Evolutionary conservation across 2,329 filamentous ascomycete species (phyloP).

Genomic region (Chrysoporthe austroafricana): DNA sequence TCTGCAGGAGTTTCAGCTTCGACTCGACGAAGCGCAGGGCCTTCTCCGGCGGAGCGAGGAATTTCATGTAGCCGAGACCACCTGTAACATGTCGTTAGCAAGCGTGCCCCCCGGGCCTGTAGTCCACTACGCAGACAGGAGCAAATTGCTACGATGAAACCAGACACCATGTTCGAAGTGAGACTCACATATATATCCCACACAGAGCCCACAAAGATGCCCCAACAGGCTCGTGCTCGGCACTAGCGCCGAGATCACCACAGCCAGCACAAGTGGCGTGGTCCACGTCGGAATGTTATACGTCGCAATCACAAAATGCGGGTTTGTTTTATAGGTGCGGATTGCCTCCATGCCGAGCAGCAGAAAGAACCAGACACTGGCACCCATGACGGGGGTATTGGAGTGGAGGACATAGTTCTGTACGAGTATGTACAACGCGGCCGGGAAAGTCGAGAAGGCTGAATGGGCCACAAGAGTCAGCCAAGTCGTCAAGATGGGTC

Average conservation of each 20-base stretch:
- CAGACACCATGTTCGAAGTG: slow-evolving; percentile 37
- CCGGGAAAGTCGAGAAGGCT: slow-evolving; percentile 83
- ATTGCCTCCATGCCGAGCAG: slow-evolving; percentile 84
- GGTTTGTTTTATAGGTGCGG: slow-evolving; percentile 81
- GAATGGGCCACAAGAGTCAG: slow-evolving; percentile 24
- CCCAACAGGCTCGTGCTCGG: slow-evolving; percentile 84
- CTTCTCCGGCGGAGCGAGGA: slow-evolving; percentile 88
- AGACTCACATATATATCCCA: slow-evolving; percentile 75
- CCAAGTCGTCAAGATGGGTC: neutral
- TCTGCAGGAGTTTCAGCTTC: slow-evolving; percentile 81
- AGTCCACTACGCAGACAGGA: neutral
- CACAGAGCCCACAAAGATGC: slow-evolving; percentile 77
- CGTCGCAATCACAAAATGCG: slow-evolving; percentile 68
- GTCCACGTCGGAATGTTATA: slow-evolving; percentile 88
- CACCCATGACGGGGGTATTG: slow-evolving; percentile 78
- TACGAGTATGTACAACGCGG: slow-evolving; percentile 76
- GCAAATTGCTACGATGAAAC: neutral
- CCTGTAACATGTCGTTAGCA: slow-evolving; percentile 51
- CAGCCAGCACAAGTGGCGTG: slow-evolving; percentile 76
- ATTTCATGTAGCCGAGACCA: slow-evolving; percentile 85
- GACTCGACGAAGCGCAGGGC: slow-evolving; percentile 85
- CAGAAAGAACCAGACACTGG: slow-evolving; percentile 92
- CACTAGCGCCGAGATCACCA: slow-evolving; percentile 76
- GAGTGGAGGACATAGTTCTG: slow-evolving; percentile 73
- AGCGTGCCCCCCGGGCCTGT: neutral